Base-by-base conservation (phyloP, 2,329 filamentous ascomycete species). In the Fusarium sp. region DNA sequence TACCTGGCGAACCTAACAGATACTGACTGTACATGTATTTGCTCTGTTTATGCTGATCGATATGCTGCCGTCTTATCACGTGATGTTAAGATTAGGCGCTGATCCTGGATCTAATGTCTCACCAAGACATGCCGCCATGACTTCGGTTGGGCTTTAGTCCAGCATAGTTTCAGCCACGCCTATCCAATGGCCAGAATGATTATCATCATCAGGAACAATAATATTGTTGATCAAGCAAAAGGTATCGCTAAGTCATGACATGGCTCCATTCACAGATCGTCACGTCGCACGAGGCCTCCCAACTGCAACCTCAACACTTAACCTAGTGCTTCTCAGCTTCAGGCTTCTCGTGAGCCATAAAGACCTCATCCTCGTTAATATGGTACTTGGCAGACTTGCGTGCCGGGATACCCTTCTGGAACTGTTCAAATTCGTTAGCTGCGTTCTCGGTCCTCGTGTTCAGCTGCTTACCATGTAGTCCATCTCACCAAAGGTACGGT, bases 401-500 rank as follows among this genome's bases (percentile, higher is more conserved):
- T 54, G 83, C 83, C 0, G 81, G 75, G 11, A 85, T 58, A 20
- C 77, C 75, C 74, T 82, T 82, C 70, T 83, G 82, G 78, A 81
- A 80, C 78, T 80, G 28, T 69, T 64, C 7, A 26, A 42, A 34
- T 13, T 63, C 20, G 56, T 78, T 48, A 79, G 71, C 55, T 48
- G 28, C 11, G 10, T 22, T 41, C 45, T 47, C 34, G 44, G 17
- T 14, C 59, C 15, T 18, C 30, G 30, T 24, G 36, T 32, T n/a
- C 22, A 3, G 17, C 18, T 14, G 32, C 77, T 66, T 69, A 81
- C 80, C 83, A 85, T 83, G 67, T 82, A 78, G 60, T 86, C 84
- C 79, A 86, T 77, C 74, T 86, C 84, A 57, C 83, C 83, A 72
- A 84, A 85, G 6, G 84, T 86, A 41, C 84, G 82, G 59, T 79